Percentiles rank a stretch among this genome's conserved stretches.
Conservation (phyloP, 2,329 filamentous ascomycete species). For the Penicillium sumatraense region DNA sequence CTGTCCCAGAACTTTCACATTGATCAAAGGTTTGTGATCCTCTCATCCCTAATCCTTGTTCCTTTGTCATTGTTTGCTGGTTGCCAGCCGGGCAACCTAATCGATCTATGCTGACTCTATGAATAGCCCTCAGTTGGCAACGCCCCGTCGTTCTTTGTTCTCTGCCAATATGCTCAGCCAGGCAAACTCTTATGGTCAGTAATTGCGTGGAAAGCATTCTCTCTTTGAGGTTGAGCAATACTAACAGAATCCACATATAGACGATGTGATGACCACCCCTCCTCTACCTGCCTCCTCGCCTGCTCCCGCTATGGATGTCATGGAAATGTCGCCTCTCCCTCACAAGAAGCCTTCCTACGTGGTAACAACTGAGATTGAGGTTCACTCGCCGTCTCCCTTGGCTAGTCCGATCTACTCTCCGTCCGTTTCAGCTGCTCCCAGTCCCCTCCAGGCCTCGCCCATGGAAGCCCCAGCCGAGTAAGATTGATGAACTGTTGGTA, state of each 20-base stretch:
- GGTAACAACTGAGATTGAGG: slow-evolving; percentile 63
- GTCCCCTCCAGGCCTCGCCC: slow-evolving; percentile 46
- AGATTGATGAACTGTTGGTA: slow-evolving; percentile 18
- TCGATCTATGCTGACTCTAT: slow-evolving; percentile 43
- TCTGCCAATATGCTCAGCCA: slow-evolving; percentile 70
- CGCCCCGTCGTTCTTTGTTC: slow-evolving; percentile 83
- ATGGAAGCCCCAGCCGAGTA: slow-evolving; percentile 44
- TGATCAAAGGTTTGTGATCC: slow-evolving; percentile 90
- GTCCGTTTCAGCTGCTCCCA: slow-evolving; percentile 40
- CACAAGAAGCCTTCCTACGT: slow-evolving; percentile 74
- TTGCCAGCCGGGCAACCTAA: slow-evolving; percentile 15
- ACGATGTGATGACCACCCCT: slow-evolving; percentile 81
- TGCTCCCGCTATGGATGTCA: slow-evolving; percentile 70
- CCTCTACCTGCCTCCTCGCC: slow-evolving; percentile 85
- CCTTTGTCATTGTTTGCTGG: slow-evolving; percentile 12
- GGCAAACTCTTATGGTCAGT: slow-evolving; percentile 64
- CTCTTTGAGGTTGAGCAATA: background rate
- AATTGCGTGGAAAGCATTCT: too few species aligned
- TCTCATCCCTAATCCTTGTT: too few species aligned
- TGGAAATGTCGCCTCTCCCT: slow-evolving; percentile 93
- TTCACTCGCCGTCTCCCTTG: slow-evolving; percentile 74
- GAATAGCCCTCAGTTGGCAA: slow-evolving; percentile 77
- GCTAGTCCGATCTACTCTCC: slow-evolving; percentile 50
- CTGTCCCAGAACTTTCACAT: slow-evolving; percentile 97
- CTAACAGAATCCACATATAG: slow-evolving; percentile 41